phyloP scores from a whole-genome alignment of 2,329 filamentous ascomycete species.

The Paecilomyces sp. region DNA sequence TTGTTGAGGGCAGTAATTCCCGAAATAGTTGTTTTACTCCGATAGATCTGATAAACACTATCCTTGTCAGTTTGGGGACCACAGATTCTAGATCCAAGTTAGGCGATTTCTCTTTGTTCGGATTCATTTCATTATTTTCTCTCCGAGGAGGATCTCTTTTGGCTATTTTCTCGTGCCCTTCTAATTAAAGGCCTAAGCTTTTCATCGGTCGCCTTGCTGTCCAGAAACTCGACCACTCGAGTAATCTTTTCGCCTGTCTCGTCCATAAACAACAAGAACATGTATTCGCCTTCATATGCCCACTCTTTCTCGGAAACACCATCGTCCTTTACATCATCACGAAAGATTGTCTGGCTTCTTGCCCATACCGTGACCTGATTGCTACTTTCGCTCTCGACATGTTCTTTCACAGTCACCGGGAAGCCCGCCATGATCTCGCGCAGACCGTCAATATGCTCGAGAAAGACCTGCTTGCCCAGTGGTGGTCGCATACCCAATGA shows the following conservation, averaged over 20 bases:
- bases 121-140: neutral
- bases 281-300: conserved; percentile 23
- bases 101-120: neutral
- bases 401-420: conserved; percentile 9
- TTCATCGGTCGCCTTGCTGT: conserved; percentile 17
- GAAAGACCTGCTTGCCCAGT: conserved; percentile 5
- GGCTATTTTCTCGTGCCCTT: conserved; percentile 3
- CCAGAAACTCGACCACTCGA: conserved; percentile 23
- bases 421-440: conserved; percentile 5
- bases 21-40: too few relatives aligned
- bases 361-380: conserved; percentile 22
- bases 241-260: conserved; percentile 18
- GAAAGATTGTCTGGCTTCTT: conserved; percentile 16
- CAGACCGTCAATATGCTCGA: conserved; percentile 5
- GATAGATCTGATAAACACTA: too few relatives aligned
- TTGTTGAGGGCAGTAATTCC: too few relatives aligned
- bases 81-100: too few relatives aligned
- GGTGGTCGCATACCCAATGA: neutral
- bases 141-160: neutral
- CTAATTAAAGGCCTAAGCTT: conserved; percentile 2
- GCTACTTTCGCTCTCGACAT: conserved; percentile 5
- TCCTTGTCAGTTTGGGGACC: too few relatives aligned
- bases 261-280: conserved; percentile 25
- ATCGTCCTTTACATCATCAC: conserved; percentile 15
- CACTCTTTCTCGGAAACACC: conserved; percentile 11